Percentiles rank a stretch among this genome's conserved stretches.
phyloP scores from a whole-genome alignment of 1,284 basidiomycete genomes.

The Trichosporon ovoides region DNA sequence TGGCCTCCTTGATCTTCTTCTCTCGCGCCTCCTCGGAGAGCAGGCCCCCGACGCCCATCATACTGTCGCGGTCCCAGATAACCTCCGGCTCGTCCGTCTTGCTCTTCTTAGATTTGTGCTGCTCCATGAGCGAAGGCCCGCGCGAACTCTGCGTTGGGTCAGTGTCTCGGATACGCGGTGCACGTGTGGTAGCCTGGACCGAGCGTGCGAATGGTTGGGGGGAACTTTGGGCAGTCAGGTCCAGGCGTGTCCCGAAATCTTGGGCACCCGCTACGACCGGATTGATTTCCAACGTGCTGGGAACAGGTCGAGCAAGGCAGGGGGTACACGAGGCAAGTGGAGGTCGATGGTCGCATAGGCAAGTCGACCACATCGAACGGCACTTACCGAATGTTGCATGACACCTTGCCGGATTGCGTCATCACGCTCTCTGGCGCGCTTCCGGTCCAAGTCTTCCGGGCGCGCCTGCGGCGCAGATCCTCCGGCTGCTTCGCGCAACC shows the following conservation, averaged over 20 bases:
- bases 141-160: constrained; percentile 56
- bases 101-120: constrained; percentile 54
- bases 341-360: no score
- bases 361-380: no score
- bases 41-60: constrained; percentile 78
- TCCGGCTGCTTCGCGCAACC: constrained; percentile 66
- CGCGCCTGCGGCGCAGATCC: constrained; percentile 71
- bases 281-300: neutral
- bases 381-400: constrained; percentile 70
- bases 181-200: no score
- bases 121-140: constrained; percentile 63
- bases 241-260: neutral
- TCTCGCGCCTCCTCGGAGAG: constrained; percentile 76
- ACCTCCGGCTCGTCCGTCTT: constrained; percentile 51
- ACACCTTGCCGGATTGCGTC: constrained; percentile 64
- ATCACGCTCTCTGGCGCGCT: constrained; percentile 58
- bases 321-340: no score
- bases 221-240: no score
- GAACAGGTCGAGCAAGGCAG: no score
- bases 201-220: no score
- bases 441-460: constrained; percentile 52
- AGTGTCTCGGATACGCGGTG: no score
- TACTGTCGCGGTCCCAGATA: constrained; percentile 82
- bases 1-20: constrained; percentile 71
- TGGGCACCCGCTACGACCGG: neutral